Percentiles rank a stretch among this genome's conserved stretches.
phyloP scores from a whole-genome alignment of 129 eudicot species.

The Chrysanthemum seticuspe region DNA sequence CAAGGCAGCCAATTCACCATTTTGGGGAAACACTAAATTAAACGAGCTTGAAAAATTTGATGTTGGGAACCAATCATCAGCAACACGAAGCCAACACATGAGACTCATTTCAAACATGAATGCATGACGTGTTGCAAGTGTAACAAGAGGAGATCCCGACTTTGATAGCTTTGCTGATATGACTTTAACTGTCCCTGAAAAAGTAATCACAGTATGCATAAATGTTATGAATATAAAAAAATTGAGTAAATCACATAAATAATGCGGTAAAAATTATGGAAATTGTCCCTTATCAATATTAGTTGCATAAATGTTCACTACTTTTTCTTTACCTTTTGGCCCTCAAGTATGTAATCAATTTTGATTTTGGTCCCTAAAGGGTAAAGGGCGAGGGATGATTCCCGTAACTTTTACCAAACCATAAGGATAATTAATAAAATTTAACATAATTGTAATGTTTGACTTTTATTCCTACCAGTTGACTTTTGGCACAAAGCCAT shows the following conservation, averaged over 20 bases:
- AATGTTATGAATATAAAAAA: too few species aligned
- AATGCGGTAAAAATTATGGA: too few species aligned
- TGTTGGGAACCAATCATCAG: constrained; percentile 90
- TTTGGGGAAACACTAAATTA: constrained; percentile 72
- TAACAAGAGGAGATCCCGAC: constrained; percentile 90
- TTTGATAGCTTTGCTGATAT: constrained; percentile 90
- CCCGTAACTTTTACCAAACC: too few species aligned
- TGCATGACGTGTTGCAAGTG: constrained; percentile 89
- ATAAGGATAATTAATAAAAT: too few species aligned
- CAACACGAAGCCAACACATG: constrained; percentile 97
- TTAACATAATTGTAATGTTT: constrained; percentile 4
- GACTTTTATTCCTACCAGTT: constrained; percentile 41
- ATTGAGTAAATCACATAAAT: too few species aligned
- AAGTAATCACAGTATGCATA: background rate
- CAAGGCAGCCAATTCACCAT: constrained; percentile 88
- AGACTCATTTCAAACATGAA: constrained; percentile 84
- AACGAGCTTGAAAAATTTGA: constrained; percentile 94
- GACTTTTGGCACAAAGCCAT: constrained; percentile 57
- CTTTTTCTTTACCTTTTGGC: too few species aligned
- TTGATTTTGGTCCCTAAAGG: too few species aligned
- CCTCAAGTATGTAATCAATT: too few species aligned
- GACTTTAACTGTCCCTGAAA: constrained; percentile 82
- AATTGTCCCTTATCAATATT: too few species aligned
- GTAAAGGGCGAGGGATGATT: too few species aligned
- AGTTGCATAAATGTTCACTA: too few species aligned